These are phyloP conservation scores for Lentinula sp. DNA, from an alignment of 768 basidiomycete species.

Conservation along the genomic window DNA sequence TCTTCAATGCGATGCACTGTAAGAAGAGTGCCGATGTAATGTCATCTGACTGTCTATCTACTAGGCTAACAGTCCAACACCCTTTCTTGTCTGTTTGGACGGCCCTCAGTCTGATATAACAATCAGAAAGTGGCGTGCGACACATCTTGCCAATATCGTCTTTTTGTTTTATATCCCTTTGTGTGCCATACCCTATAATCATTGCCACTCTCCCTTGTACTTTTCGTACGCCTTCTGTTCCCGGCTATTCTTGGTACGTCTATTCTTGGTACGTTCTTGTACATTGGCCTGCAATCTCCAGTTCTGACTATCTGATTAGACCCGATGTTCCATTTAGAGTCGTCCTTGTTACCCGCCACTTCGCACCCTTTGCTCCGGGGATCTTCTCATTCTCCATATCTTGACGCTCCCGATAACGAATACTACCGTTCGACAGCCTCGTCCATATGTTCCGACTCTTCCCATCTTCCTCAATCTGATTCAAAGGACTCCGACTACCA, in stretches of 20 bases:
- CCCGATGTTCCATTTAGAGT: not conserved
- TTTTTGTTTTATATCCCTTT: not conserved
- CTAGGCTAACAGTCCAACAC: too few relatives aligned
- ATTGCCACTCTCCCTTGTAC: not conserved
- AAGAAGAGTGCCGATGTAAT: not conserved
- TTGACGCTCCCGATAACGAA: slow-evolving; percentile 7
- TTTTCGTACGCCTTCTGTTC: not conserved
- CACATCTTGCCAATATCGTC: not conserved
- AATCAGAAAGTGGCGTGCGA: slow-evolving; percentile 2
- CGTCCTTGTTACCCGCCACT: slow-evolving; percentile 6
- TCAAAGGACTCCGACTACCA: slow-evolving; percentile 13
- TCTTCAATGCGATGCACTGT: not conserved
- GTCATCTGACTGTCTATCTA: too few relatives aligned
- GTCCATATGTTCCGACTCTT: slow-evolving; percentile 15
- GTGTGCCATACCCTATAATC: not conserved
- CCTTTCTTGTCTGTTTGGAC: not conserved
- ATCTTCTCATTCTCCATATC: slow-evolving; percentile 1
- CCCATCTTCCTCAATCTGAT: slow-evolving; percentile 19
- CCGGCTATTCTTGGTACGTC: not conserved
- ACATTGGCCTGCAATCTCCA: not conserved
- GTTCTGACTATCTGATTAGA: not conserved
- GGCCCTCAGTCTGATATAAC: not conserved
- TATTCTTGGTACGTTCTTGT: not conserved
- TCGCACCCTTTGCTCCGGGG: slow-evolving; percentile 6
- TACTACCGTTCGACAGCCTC: slow-evolving; percentile 1